Evolutionary conservation across 495 filamentous ascomycete species (phyloP).

Genomic region (Chaetomium fimeti): DNA sequence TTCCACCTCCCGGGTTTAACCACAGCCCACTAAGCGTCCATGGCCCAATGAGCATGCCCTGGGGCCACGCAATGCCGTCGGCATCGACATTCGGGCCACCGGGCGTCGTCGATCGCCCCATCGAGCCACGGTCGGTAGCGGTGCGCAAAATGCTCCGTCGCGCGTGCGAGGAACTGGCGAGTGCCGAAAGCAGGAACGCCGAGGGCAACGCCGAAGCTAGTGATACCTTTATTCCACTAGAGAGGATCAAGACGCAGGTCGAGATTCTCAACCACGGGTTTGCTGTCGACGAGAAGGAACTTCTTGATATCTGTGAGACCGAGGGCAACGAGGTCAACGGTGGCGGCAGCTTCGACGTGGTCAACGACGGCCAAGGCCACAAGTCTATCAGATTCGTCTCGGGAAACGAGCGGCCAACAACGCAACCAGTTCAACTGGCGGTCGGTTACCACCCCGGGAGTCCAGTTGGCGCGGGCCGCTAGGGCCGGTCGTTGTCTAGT

Average conservation of each 20-base stretch:
- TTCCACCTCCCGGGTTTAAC: constrained; percentile 31
- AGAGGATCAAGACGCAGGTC: constrained; percentile 63
- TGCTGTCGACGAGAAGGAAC: constrained; percentile 63
- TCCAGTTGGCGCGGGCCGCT: constrained; percentile 42
- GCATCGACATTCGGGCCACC: constrained; percentile 35
- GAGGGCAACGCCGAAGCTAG: constrained; percentile 32
- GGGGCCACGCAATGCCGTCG: constrained; percentile 31
- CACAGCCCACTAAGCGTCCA: constrained; percentile 19
- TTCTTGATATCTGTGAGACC: constrained; percentile 89
- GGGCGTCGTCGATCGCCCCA: constrained; percentile 31
- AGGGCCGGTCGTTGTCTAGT: constrained; percentile 15
- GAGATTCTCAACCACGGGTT: constrained; percentile 61
- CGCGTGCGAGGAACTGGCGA: constrained; percentile 48
- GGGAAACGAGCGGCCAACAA: constrained; percentile 37
- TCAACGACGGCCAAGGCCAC: constrained; percentile 44
- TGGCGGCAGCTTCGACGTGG: constrained; percentile 75
- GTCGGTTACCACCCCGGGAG: constrained; percentile 53
- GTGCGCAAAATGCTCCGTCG: constrained; percentile 52
- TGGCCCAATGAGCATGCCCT: constrained; percentile 24
- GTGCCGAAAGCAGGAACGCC: constrained; percentile 33
- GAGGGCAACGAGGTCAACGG: constrained; percentile 85
- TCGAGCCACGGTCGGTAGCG: constrained; percentile 42
- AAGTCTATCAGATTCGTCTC: constrained; percentile 64
- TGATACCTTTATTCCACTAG: constrained; percentile 65
- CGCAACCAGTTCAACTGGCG: constrained; percentile 35